Percentiles rank a stretch among this genome's conserved stretches.
Conservation (phyloP, 805 yeast species). For the Hanseniaspora nectarophila region DNA sequence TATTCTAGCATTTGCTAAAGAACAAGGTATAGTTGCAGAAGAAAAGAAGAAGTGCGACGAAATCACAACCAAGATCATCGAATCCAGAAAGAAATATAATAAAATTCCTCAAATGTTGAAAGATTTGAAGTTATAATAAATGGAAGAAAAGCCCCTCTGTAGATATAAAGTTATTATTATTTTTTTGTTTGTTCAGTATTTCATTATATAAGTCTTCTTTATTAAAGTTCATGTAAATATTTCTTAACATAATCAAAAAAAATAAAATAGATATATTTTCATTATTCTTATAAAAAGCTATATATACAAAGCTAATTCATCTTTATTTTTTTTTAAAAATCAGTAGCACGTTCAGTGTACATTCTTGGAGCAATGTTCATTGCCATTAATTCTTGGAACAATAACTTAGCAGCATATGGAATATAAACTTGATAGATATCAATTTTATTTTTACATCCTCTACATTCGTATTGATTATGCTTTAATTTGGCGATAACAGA, state of each 20-base stretch:
- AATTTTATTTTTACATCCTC: slow-evolving; percentile 96
- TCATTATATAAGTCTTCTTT: not conserved
- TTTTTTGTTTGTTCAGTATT: not conserved
- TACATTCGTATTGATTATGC: slow-evolving; percentile 96
- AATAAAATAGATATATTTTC: not conserved
- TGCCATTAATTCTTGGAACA: slow-evolving; percentile 98
- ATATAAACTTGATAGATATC: slow-evolving; percentile 94
- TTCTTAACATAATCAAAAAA: not conserved
- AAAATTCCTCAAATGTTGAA: slow-evolving; percentile 10
- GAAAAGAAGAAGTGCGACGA: slow-evolving; percentile 25
- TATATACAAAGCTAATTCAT: not conserved
- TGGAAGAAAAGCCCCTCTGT: no score
- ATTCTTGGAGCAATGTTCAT: slow-evolving; percentile 97
- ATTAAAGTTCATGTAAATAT: not conserved
- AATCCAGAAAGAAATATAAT: slow-evolving; percentile 8
- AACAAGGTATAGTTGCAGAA: slow-evolving; percentile 41
- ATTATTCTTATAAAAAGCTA: not conserved
- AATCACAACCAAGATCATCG: slow-evolving; percentile 19
- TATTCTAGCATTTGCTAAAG: slow-evolving; percentile 74
- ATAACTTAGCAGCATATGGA: slow-evolving; percentile 94
- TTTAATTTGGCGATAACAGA: slow-evolving; percentile 92
- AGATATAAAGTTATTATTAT: not conserved
- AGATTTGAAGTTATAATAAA: not conserved
- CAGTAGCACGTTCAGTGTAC: slow-evolving; percentile 74
- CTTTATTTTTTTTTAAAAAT: slow-evolving; percentile 25